A percentile compares a stretch with the other conserved stretches of the same genome.
Evolutionary conservation across 192 early-diverging fungal genomes (phyloP).

Genomic region (Coemansia sp.): DNA sequence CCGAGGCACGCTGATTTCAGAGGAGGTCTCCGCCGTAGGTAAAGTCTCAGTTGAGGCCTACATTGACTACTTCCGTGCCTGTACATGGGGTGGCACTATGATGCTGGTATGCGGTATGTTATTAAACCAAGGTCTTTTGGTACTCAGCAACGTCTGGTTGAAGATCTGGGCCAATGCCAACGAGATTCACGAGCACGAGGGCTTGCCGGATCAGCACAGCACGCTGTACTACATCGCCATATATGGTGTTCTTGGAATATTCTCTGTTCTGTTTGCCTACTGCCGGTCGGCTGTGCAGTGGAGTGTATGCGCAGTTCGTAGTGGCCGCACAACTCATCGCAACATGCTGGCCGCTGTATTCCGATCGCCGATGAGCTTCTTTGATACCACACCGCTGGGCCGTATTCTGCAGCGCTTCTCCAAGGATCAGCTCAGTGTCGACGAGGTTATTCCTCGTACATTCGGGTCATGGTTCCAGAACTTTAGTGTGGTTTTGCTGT

Average conservation of each 20-base stretch:
- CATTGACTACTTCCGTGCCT: constrained; percentile 74
- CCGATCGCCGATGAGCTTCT: constrained; percentile 63
- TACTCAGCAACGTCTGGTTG: constrained; percentile 66
- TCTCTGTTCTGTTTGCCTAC: constrained; percentile 66
- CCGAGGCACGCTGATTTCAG: constrained; percentile 58
- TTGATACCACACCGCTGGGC: constrained; percentile 77
- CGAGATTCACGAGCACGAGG: constrained; percentile 38
- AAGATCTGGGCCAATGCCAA: constrained; percentile 70
- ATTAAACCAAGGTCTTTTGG: constrained; percentile 56
- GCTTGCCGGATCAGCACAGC: constrained; percentile 11
- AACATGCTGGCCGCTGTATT: constrained; percentile 80
- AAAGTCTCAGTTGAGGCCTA: constrained; percentile 77
- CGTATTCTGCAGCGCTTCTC: constrained; percentile 89
- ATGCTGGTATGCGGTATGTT: constrained; percentile 64
- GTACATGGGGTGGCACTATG: constrained; percentile 57
- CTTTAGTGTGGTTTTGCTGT: constrained; percentile 35
- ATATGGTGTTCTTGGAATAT: constrained; percentile 75
- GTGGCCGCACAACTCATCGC: constrained; percentile 71
- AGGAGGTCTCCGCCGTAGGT: constrained; percentile 81
- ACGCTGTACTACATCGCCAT: constrained; percentile 69
- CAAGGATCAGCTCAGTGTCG: constrained; percentile 81
- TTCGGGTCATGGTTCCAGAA: constrained; percentile 59
- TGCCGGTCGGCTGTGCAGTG: constrained; percentile 74
- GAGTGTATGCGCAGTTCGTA: constrained; percentile 81
- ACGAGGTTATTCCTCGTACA: constrained; percentile 69